A percentile compares a stretch with the other conserved stretches of the same genome.
phyloP scores from a whole-genome alignment of 1,284 basidiomycete species.

The Sutorius eximius region DNA sequence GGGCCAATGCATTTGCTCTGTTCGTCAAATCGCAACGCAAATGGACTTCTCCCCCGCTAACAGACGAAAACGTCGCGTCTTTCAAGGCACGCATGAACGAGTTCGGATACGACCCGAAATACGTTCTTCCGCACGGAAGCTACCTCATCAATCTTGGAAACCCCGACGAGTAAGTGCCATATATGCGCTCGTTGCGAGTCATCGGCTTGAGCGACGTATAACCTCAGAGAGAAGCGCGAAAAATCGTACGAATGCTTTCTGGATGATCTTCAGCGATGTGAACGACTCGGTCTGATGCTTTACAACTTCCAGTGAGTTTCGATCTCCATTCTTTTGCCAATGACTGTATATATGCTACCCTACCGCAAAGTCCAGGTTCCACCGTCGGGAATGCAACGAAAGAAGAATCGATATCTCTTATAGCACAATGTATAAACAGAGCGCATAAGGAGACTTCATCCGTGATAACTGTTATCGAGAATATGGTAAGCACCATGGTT shows the following conservation, averaged over 20 bases:
- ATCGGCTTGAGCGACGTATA: neutral
- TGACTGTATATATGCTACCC: neutral
- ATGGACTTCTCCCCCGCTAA: constrained; percentile 68
- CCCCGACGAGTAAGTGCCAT: constrained; percentile 59
- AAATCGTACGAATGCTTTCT: constrained; percentile 82
- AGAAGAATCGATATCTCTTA: constrained; percentile 61
- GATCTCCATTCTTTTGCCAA: neutral
- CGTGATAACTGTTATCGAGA: constrained; percentile 77
- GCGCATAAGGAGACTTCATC: constrained; percentile 68
- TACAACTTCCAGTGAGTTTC: constrained; percentile 84
- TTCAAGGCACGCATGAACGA: constrained; percentile 61
- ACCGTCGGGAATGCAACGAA: constrained; percentile 68
- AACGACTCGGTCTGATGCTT: constrained; percentile 69
- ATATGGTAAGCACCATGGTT: constrained; percentile 60
- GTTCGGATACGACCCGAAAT: constrained; percentile 56
- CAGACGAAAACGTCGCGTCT: constrained; percentile 45
- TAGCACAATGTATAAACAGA: constrained; percentile 75
- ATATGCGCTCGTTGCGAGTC: neutral
- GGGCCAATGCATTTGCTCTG: constrained; percentile 80
- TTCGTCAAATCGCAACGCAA: constrained; percentile 84
- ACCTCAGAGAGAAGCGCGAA: constrained; percentile 63
- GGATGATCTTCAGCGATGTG: constrained; percentile 82
- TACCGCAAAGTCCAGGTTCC: constrained; percentile 66
- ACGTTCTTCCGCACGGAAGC: constrained; percentile 80
- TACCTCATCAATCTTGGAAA: constrained; percentile 88